Evolutionary conservation across 306 rosid genomes (phyloP), one percentile per base, ranked within the genome.

Genomic region (Malus sieversii): DNA sequence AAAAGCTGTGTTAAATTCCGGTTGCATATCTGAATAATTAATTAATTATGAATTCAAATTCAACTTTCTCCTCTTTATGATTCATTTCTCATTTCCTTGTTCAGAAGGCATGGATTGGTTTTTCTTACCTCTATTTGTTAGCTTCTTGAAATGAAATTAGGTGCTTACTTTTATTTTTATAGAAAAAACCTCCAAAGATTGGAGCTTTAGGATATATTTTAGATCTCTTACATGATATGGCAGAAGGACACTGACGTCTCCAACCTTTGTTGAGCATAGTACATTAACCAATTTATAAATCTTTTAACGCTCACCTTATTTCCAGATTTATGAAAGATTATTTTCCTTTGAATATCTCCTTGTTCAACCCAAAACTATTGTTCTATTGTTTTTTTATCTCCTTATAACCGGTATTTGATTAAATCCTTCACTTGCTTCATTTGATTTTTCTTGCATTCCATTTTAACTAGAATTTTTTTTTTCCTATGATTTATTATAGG

Each of bases 401-500:
- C 27, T 53, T 71, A 20, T 15, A 8, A 55, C 35, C 20, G 48
- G 5, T 22, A 30, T 10, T n/a, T 75, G 10, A 33, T 57, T 75
- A 23, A 38, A 65, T 51, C 46, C 19, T 66, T 22, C 44, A 29
- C 33, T 40, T 40, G 10, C 11, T 45, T 8, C 19, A 18, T 30
- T 65, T n/a, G 20, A 19, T 67, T 22, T 1, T 72, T 22, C 58
- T 57, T 53, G 18, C 22, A 44, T 52, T 51, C 51, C 20, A 6
- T 22, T 23, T 71, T 51, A 62, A 42, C 60, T 75, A 20, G 25
- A 30, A 27, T 66, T 18, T 22, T 66, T 60, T 32, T 6, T 35
- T 35, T 35, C 40, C 53, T 32, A 25, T 57, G 30, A 70, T 68
- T 81, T 73, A 71, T 66, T 78, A 81, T 90, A 94, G 97, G 98